phyloP scores from a whole-genome alignment of 2,329 filamentous ascomycete genomes.

The Penicillium sp. region DNA sequence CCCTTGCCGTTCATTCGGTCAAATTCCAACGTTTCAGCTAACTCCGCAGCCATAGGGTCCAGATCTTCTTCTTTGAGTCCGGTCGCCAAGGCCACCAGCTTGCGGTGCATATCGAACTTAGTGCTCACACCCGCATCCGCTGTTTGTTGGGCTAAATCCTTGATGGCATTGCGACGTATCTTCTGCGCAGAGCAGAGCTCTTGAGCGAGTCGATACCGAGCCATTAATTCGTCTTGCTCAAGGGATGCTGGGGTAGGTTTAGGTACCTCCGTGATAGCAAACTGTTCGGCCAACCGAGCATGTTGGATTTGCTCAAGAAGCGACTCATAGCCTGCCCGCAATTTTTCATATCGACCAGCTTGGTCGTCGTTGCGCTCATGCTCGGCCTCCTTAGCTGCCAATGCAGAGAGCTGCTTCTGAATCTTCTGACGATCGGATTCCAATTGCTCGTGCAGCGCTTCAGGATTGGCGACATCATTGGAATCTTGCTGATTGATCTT shows the following conservation, averaged over 20 bases:
- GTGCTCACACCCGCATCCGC: slow-evolving; percentile 48
- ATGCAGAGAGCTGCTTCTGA: slow-evolving; percentile 39
- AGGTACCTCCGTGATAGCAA: slow-evolving; percentile 22
- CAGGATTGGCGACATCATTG: slow-evolving; percentile 44
- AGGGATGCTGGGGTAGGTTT: slow-evolving; percentile 19
- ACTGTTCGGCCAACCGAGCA: slow-evolving; percentile 34
- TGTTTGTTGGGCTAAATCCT: slow-evolving; percentile 46
- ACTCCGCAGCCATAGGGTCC: slow-evolving; percentile 48
- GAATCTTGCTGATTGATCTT: slow-evolving; percentile 58
- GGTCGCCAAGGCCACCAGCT: slow-evolving; percentile 48
- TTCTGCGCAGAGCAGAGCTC: slow-evolving; percentile 37
- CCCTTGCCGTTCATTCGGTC: slow-evolving; percentile 42
- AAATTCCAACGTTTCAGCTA: slow-evolving; percentile 48
- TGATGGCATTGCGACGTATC: slow-evolving; percentile 36
- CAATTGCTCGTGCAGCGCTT: slow-evolving; percentile 43
- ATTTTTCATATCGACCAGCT: slow-evolving; percentile 40
- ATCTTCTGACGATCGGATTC: slow-evolving; percentile 48
- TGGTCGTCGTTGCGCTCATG: slow-evolving; percentile 39
- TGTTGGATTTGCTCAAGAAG: slow-evolving; percentile 48
- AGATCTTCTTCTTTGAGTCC: slow-evolving; percentile 50
- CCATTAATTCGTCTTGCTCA: slow-evolving; percentile 33
- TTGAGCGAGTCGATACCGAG: slow-evolving; percentile 33
- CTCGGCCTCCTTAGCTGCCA: slow-evolving; percentile 41
- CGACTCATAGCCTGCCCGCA: slow-evolving; percentile 41
- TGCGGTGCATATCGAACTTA: slow-evolving; percentile 49